Conservation (phyloP, 1,139 yeast genomes). For the Suhomyces chickasaworum region DNA sequence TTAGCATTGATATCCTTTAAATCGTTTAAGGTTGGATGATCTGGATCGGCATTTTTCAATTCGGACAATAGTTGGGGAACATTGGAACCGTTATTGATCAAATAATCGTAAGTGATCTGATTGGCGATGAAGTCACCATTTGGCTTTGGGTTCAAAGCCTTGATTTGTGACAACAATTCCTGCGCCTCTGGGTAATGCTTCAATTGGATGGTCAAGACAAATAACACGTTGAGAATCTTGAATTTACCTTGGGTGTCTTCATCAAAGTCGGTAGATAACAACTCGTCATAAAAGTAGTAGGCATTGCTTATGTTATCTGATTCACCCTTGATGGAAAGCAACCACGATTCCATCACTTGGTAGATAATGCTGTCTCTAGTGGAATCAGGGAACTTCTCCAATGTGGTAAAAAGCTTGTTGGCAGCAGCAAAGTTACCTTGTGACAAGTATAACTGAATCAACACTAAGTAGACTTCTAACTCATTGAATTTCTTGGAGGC, state of each 20-base stretch:
- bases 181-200: constrained; percentile 50
- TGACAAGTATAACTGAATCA: constrained; percentile 45
- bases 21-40: constrained; percentile 56
- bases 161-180: constrained; percentile 49
- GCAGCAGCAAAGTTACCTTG: constrained; percentile 44
- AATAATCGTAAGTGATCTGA: constrained; percentile 54
- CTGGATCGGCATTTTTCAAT: constrained; percentile 44
- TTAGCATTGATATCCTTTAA: constrained; percentile 51
- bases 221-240: constrained; percentile 38
- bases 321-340: constrained; percentile 56
- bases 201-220: constrained; percentile 47
- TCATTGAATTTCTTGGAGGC: constrained; percentile 27
- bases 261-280: constrained; percentile 51
- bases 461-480: constrained; percentile 47
- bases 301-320: constrained; percentile 60
- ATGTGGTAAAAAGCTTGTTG: constrained; percentile 34
- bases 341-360: constrained; percentile 71
- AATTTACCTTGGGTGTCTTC: constrained; percentile 41
- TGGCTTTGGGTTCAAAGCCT: constrained; percentile 29
- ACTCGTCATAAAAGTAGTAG: constrained; percentile 73
- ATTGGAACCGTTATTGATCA: constrained; percentile 48
- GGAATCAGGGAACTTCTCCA: constrained; percentile 40
- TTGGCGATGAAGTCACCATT: constrained; percentile 60
- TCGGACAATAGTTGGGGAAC: constrained; percentile 42
- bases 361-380: constrained; percentile 68